These are phyloP conservation scores for Limonium bicolor DNA, from an alignment of 148 eudicot genomes.

Conservation along the genomic window DNA sequence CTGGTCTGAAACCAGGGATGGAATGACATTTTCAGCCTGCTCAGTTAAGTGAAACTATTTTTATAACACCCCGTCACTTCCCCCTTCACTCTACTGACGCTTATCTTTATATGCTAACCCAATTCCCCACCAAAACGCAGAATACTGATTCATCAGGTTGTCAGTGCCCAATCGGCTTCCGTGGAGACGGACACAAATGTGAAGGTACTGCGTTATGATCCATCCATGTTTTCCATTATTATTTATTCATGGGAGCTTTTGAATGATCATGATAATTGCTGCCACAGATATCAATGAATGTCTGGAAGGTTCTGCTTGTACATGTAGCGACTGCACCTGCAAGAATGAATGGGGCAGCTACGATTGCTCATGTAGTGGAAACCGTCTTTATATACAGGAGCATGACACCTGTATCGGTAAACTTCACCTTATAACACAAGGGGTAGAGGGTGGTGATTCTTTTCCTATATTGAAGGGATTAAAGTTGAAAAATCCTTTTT, in stretches of 20 bases:
- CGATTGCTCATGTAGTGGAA: slow-evolving; percentile 58
- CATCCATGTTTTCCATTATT: neutral
- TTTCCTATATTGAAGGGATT: no score
- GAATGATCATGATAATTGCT: neutral
- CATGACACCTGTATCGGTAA: slow-evolving; percentile 86
- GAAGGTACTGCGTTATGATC: slow-evolving; percentile 35
- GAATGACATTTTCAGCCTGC: slow-evolving; percentile 67
- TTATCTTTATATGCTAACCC: neutral
- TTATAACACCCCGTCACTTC: slow-evolving; percentile 22
- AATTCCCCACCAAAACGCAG: no score
- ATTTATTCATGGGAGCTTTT: neutral
- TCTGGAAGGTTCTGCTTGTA: slow-evolving; percentile 44
- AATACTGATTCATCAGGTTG: slow-evolving; percentile 45
- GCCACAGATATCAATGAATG: slow-evolving; percentile 72
- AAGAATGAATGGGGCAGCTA: slow-evolving; percentile 78
- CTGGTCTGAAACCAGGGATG: slow-evolving; percentile 52
- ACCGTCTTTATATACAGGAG: slow-evolving; percentile 50
- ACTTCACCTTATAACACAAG: no score
- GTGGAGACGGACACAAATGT: slow-evolving; percentile 73
- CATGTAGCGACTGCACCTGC: slow-evolving; percentile 71
- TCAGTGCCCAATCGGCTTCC: slow-evolving; percentile 67
- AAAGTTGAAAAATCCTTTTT: neutral
- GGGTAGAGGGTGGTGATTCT: no score
- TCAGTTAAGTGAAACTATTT: no score
- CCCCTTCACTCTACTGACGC: neutral